Evolutionary conservation across 2,329 filamentous ascomycete species (phyloP), one percentile per base, ranked within the genome.

Genomic region (Talaromyces pinophilus): DNA sequence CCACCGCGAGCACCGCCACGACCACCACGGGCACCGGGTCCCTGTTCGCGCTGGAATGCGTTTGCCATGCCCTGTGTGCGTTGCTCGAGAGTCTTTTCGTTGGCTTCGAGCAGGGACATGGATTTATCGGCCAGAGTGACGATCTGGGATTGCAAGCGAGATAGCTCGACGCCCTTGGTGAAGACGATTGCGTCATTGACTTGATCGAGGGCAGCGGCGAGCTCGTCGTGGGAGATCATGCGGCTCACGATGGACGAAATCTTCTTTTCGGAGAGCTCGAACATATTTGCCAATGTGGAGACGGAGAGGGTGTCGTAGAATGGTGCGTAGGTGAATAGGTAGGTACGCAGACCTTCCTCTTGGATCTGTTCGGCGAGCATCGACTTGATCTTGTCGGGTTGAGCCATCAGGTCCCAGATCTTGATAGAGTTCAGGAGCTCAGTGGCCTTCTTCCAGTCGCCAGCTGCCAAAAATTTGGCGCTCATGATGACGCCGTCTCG

Each of bases 221-320:
- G 89, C 81, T 99, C 95, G 82, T 99, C 95, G 84, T 99, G 95
- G 75, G 93, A 96, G 80, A 99, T 98, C 95, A 99, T 99, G 85
- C 96, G 96, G 86, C 92, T 96, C 75, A 99, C 89, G 65, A 99
- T 89, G 42, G 95, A 93, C n/a, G 91, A 85, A 62, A 97, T 93
- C 86, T 98, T 98, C 82, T 90, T 88, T 72, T 90, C 84, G 66
- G 93, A 87, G 28, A 99, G 89, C 82, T 99, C 95, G 80, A 99
- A 99, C 95, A 99, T 99, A 71, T 84, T 85, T 69, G 92, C 90
- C 68, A 99, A 86, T 28, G 93, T 96, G 71, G 87, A 85, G 72
- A 97, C 86, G 68, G 93, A 90, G 67, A 99, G 88, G 25, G 95
- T 98, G 82, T 99, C 95, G 84, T 99, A 99, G 86, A 96, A 99